Evolutionary conservation across 2,329 filamentous ascomycete genomes (phyloP).

Genomic region (Fusarium sp.): DNA sequence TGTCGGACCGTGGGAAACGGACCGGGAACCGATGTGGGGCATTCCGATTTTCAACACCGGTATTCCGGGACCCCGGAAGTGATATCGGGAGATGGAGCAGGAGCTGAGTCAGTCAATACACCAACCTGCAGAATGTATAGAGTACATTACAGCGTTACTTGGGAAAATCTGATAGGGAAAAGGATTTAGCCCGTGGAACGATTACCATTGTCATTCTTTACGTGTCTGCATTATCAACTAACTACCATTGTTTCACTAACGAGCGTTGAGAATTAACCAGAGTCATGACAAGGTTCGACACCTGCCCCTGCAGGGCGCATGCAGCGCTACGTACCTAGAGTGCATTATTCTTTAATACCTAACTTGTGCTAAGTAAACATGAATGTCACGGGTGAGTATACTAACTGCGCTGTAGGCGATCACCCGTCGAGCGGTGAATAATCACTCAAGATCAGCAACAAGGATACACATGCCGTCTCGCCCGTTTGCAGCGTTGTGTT

Average conservation of each 20-base stretch:
- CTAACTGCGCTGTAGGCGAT: not conserved
- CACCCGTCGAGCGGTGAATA: not conserved
- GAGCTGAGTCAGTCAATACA: slow-evolving; percentile 5
- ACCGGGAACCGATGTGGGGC: slow-evolving; percentile 6
- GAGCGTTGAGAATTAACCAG: slow-evolving; percentile 7
- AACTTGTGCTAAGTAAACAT: not conserved
- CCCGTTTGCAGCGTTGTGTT: not conserved
- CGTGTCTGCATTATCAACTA: not conserved
- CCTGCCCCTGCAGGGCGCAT: not conserved
- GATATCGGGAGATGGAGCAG: slow-evolving; percentile 1
- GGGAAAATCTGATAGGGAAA: not conserved
- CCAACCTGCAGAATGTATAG: not conserved
- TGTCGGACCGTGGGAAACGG: slow-evolving; percentile 8
- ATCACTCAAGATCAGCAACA: slow-evolving; percentile 17
- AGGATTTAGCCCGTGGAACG: not conserved
- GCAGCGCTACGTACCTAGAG: too few species aligned
- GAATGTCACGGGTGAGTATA: not conserved
- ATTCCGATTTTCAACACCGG: not conserved
- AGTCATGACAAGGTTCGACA: not conserved
- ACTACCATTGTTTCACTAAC: slow-evolving; percentile 5
- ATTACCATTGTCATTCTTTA: not conserved
- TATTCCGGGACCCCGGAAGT: slow-evolving; percentile 3
- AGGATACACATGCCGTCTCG: slow-evolving; percentile 11
- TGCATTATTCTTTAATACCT: not conserved
- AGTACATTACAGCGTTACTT: not conserved